phyloP scores from a whole-genome alignment of 805 yeast genomes.

The Candida dajiaensis region DNA sequence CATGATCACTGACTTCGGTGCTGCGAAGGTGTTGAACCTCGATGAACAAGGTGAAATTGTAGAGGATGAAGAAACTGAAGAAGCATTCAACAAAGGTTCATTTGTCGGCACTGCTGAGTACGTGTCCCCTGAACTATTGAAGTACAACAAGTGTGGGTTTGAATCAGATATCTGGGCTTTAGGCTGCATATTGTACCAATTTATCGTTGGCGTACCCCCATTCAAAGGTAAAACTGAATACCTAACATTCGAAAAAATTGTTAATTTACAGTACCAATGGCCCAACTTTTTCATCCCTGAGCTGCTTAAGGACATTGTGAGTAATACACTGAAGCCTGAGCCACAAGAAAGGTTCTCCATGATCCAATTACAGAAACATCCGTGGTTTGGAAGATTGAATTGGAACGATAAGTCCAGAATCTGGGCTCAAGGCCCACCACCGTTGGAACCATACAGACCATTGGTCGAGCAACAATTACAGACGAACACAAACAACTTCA shows the following conservation, averaged over 20 bases:
- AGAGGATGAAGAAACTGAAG: slow-evolving; percentile 25
- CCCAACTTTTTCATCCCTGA: slow-evolving; percentile 61
- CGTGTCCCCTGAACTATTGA: slow-evolving; percentile 63
- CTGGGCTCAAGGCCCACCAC: slow-evolving; percentile 69
- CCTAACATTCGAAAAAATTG: slow-evolving; percentile 77
- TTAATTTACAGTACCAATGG: slow-evolving; percentile 66
- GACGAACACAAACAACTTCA: slow-evolving; percentile 11
- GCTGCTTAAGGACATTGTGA: slow-evolving; percentile 58
- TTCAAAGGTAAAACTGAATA: slow-evolving; percentile 81
- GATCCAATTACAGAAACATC: slow-evolving; percentile 53
- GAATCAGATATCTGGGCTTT: slow-evolving; percentile 97
- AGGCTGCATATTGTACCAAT: slow-evolving; percentile 91
- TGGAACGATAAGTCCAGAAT: slow-evolving; percentile 62
- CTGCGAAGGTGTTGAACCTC: slow-evolving; percentile 71
- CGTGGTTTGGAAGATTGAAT: slow-evolving; percentile 62
- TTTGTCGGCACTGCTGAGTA: slow-evolving; percentile 61
- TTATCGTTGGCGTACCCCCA: slow-evolving; percentile 89
- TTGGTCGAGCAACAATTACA: slow-evolving; percentile 24
- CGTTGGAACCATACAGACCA: slow-evolving; percentile 58
- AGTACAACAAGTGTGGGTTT: slow-evolving; percentile 74
- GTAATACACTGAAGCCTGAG: slow-evolving; percentile 60
- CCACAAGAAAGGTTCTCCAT: slow-evolving; percentile 63
- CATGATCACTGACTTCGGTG: slow-evolving; percentile 95
- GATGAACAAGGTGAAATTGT: slow-evolving; percentile 21
- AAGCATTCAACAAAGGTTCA: slow-evolving; percentile 38